phyloP scores from a whole-genome alignment of 2,329 filamentous ascomycete species.

The Paracorniculantispora psalliotae region DNA sequence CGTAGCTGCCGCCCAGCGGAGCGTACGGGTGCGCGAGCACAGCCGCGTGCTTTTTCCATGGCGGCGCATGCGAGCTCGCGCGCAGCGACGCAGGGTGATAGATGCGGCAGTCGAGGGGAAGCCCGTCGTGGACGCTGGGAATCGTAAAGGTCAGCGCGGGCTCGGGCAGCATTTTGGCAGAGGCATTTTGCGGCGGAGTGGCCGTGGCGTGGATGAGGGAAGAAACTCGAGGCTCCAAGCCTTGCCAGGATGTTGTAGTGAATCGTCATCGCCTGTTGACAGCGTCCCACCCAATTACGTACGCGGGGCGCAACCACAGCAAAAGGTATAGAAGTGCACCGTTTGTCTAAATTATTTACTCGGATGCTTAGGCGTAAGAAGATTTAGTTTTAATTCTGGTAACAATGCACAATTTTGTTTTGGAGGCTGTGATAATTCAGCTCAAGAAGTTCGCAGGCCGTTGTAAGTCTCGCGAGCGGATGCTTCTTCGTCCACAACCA shows the following conservation, averaged over 20 bases:
- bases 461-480: too few species aligned
- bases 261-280: background rate
- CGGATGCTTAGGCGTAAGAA: too few species aligned
- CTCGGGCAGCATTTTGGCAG: constrained; percentile 46
- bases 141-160: constrained; percentile 66
- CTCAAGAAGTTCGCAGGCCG: too few species aligned
- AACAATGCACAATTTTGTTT: too few species aligned
- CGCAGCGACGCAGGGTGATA: constrained; percentile 59
- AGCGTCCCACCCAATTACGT: background rate
- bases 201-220: background rate
- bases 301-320: too few species aligned
- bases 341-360: background rate
- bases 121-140: constrained; percentile 77
- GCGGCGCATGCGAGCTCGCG: constrained; percentile 25
- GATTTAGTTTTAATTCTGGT: too few species aligned
- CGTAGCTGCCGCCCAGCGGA: constrained; percentile 76
- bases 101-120: constrained; percentile 71
- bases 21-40: constrained; percentile 89
- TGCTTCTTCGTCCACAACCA: too few species aligned
- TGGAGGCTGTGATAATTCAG: too few species aligned
- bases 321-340: background rate
- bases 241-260: background rate
- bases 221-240: background rate
- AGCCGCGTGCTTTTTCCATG: constrained; percentile 47
- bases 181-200: constrained; percentile 14